Percentiles rank a stretch among this genome's conserved stretches.
These are phyloP conservation scores for Solanum hybrid DNA, from an alignment of 305 asterid species.

Conservation along the genomic window DNA sequence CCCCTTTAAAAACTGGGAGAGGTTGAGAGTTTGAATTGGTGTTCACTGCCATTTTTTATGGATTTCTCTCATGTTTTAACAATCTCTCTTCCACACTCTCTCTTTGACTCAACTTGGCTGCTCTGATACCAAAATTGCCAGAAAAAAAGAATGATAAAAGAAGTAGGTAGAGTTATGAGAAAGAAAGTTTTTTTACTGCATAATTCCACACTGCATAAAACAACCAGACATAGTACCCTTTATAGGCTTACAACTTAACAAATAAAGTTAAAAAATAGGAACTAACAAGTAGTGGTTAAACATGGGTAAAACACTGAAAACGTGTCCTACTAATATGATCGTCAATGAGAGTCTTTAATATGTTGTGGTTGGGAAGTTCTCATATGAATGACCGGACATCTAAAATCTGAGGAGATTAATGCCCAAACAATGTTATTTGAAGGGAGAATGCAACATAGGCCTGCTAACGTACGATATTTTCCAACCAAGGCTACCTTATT, in stretches of 20 bases:
- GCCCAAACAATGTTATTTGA: not conserved
- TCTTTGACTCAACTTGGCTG: not conserved
- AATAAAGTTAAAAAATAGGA: too few species aligned
- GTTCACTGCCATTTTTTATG: not conserved
- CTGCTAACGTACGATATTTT: too few species aligned
- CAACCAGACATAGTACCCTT: not conserved
- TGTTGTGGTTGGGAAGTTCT: not conserved
- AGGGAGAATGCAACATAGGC: not conserved
- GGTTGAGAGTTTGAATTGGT: not conserved
- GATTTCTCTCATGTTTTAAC: not conserved
- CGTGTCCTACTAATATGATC: not conserved
- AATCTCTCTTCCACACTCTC: not conserved
- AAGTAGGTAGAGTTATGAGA: not conserved
- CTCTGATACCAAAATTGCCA: not conserved
- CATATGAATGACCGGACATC: not conserved
- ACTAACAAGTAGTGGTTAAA: not conserved
- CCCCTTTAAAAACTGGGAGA: not conserved
- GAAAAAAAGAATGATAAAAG: too few species aligned
- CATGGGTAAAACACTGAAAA: not conserved
- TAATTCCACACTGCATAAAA: not conserved
- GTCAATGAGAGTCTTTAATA: not conserved
- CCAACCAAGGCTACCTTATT: not conserved
- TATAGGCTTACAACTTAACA: not conserved
- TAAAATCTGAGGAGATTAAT: not conserved
- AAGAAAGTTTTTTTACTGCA: not conserved